Base-by-base conservation (phyloP, 2,329 filamentous ascomycete genomes). In the Chrysoporthe deuterocubensis region DNA sequence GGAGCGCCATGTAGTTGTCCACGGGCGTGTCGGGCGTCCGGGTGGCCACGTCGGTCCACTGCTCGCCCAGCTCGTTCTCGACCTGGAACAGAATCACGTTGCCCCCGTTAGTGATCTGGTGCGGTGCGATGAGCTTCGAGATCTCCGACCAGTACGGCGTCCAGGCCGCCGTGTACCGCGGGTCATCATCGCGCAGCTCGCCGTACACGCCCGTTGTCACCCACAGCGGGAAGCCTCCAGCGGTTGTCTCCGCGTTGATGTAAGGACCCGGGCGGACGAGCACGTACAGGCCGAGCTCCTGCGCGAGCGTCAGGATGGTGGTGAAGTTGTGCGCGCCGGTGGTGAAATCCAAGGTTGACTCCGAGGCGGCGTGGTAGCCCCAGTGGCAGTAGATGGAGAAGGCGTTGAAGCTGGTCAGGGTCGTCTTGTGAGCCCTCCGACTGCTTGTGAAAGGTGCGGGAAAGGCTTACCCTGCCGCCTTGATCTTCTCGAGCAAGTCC, bases 221-320 rank as follows among this genome's bases (percentile, higher is more conserved):
- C 87, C 88, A 90, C 1, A 88, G 77, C 0, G 88, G 86, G 67
- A 89, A 87, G 0, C 88, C 88, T 43, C 89, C 88, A 0, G 84
- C 87, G 70, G 85, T 89, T 3, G 86, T 81, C 73, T 90, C 89
- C 1, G 87, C 88, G 70, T 90, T 90, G 67, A 88, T 83, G 67
- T 90, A 90, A 0, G 87, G 87, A 60, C 0, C 88, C 87, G 0
- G 87, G 86, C 87, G 80, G 1, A 84, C 81, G 40, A 88, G 82
- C 50, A 87, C 81, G 70, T 87, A 87, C 50, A 87, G 76, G 2
- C 85, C 85, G 34, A 86, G 76, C 50, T 85, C 79, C 70, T 86
- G 82, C 3, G 85, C 85, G 37, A 86, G 78, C 40, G 84, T 81
- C 63, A 86, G 82, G 52, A 88, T 80, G 9, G 78, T 76, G 4